These are phyloP conservation scores for Cokeromyces recurvatus DNA, from an alignment of 371 early-diverging fungal genomes.

Conservation along the genomic window DNA sequence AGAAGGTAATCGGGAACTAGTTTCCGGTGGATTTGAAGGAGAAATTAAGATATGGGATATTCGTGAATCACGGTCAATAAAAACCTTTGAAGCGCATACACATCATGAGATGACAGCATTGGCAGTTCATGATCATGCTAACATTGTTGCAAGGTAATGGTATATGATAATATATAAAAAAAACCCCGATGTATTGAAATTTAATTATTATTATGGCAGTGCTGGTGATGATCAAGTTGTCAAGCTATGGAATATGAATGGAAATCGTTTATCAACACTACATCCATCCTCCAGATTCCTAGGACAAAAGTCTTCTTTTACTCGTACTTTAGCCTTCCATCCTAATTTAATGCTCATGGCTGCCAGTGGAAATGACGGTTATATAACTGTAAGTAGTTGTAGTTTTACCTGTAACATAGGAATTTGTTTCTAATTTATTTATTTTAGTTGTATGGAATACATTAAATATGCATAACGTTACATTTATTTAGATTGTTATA, in stretches of 20 bases:
- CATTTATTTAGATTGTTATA: no score
- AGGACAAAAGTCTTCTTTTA: slow-evolving; percentile 39
- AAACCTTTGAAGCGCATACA: slow-evolving; percentile 47
- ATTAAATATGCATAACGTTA: no score
- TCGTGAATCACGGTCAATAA: slow-evolving; percentile 49
- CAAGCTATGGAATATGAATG: slow-evolving; percentile 62
- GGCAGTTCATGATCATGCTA: slow-evolving; percentile 68
- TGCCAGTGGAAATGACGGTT: slow-evolving; percentile 46
- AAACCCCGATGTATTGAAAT: no score
- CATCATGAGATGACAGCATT: slow-evolving; percentile 60
- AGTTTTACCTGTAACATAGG: no score
- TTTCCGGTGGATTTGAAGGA: slow-evolving; percentile 61
- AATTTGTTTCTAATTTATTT: no score
- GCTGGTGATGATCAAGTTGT: slow-evolving; percentile 61
- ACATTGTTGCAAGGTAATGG: slow-evolving; percentile 66
- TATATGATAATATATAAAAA: no score
- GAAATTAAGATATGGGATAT: slow-evolving; percentile 85
- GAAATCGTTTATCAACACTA: slow-evolving; percentile 47
- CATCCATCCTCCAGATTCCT: slow-evolving; percentile 58
- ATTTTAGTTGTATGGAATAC: no score
- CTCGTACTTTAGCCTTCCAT: slow-evolving; percentile 51
- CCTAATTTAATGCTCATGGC: slow-evolving; percentile 54
- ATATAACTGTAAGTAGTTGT: slow-evolving; percentile 37
- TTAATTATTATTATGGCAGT: no score
- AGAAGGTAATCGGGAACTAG: slow-evolving; percentile 56